Percentiles rank a stretch among this genome's conserved stretches.
Evolutionary conservation across 148 eudicot genomes (phyloP).

Genomic region (Heliamphora exappendiculata): DNA sequence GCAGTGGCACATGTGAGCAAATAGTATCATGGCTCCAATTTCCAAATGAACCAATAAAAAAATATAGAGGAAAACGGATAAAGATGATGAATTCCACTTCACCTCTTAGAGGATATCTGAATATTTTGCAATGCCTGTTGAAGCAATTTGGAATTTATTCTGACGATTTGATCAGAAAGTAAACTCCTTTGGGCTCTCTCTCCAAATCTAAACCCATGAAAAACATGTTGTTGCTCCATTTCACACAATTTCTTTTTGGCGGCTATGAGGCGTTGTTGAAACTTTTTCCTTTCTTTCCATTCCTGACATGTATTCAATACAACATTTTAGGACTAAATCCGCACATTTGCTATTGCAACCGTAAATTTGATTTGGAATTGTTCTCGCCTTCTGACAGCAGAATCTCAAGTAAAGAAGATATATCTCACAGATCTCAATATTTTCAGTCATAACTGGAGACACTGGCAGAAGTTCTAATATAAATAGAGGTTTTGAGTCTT

Average conservation of each 20-base stretch:
- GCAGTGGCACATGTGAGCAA: background rate
- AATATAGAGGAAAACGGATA: background rate
- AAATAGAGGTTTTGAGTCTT: background rate
- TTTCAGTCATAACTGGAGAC: background rate
- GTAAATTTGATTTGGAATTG: slow-evolving; percentile 1
- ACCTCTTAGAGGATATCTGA: slow-evolving; percentile 44
- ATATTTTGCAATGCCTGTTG: slow-evolving; percentile 52
- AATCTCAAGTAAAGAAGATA: background rate
- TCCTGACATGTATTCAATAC: slow-evolving; percentile 39
- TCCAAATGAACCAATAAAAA: background rate
- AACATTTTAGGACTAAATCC: slow-evolving; percentile 11
- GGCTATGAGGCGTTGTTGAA: slow-evolving; percentile 66
- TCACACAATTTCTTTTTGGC: slow-evolving; percentile 90
- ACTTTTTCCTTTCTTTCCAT: slow-evolving; percentile 90
- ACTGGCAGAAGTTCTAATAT: background rate
- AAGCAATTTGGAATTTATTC: slow-evolving; percentile 66
- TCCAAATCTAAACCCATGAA: slow-evolving; percentile 75
- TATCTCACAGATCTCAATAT: background rate
- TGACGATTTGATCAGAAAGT: slow-evolving; percentile 67
- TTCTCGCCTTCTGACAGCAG: background rate
- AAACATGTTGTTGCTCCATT: slow-evolving; percentile 81
- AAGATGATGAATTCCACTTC: slow-evolving; percentile 33
- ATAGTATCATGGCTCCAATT: background rate
- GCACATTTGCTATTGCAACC: background rate
- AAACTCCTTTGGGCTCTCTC: slow-evolving; percentile 49